Evolutionary conservation across 495 filamentous ascomycete species (phyloP).

Genomic region (Penicillium maclennaniae): DNA sequence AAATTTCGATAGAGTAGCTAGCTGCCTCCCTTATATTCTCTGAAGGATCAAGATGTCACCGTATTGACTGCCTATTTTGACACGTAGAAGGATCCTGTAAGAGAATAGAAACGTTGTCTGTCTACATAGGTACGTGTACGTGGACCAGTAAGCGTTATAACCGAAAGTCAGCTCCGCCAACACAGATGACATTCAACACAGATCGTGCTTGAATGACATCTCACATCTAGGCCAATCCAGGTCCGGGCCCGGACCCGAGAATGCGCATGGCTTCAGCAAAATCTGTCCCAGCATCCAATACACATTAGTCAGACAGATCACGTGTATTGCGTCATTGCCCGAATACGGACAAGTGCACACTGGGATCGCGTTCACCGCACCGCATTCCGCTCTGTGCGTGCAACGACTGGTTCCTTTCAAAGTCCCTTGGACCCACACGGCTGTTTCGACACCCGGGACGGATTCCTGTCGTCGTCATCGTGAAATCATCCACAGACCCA

Average conservation of each 20-base stretch:
- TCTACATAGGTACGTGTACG: no score
- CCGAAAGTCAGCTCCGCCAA: background rate
- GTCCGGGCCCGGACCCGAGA: background rate
- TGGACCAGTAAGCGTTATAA: background rate
- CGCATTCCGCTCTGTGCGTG: background rate
- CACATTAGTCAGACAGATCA: background rate
- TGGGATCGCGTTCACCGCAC: background rate
- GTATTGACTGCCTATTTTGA: no score
- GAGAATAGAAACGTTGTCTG: no score
- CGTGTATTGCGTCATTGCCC: slow-evolving; percentile 5
- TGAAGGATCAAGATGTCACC: no score
- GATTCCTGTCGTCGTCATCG: slow-evolving; percentile 23
- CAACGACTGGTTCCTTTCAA: background rate
- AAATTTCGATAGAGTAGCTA: no score
- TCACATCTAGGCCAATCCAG: background rate
- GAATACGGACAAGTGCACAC: background rate
- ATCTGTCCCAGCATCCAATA: background rate
- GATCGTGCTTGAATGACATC: background rate
- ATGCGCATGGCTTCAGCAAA: background rate
- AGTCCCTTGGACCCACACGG: background rate
- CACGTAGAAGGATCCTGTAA: no score
- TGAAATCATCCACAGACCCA: slow-evolving; percentile 18
- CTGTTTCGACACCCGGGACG: slow-evolving; percentile 1
- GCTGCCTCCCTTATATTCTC: no score
- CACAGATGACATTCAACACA: background rate